Evolutionary conservation across 140 eudicot genomes (phyloP).

Genomic region (Erigeron philadelphicus): DNA sequence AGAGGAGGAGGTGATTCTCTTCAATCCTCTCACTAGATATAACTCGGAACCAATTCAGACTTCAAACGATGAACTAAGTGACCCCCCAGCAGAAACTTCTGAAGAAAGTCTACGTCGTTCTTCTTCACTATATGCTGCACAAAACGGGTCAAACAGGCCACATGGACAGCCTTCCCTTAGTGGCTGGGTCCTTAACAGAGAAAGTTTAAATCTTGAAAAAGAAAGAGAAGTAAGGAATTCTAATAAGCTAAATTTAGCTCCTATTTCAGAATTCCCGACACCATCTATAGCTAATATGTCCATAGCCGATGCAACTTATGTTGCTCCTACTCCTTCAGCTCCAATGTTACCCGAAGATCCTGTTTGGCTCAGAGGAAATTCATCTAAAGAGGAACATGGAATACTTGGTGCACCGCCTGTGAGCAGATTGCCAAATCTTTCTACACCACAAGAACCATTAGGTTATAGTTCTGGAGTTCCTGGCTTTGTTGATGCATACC

Average conservation of each 20-base stretch:
- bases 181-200: constrained; percentile 66
- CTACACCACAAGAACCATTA: constrained; percentile 34
- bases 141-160: constrained; percentile 37
- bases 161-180: constrained; percentile 93
- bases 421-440: constrained; percentile 31
- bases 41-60: constrained; percentile 67
- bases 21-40: constrained; percentile 75
- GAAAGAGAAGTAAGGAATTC: constrained; percentile 38
- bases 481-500: constrained; percentile 48
- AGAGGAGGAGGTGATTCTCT: constrained; percentile 92
- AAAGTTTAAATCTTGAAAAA: constrained; percentile 37
- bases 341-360: constrained; percentile 68
- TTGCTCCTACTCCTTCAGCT: constrained; percentile 75
- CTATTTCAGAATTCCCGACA: constrained; percentile 54
- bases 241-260: constrained; percentile 42
- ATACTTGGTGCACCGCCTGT: constrained; percentile 66
- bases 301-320: constrained; percentile 32
- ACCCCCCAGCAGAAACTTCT: constrained; percentile 25
- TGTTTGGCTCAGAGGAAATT: constrained; percentile 41
- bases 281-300: constrained; percentile 43
- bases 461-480: constrained; percentile 36
- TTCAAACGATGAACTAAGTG: constrained; percentile 26
- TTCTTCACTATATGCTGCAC: constrained; percentile 47
- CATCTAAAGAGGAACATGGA: constrained; percentile 42
- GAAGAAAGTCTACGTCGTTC: constrained; percentile 52